Conservation (phyloP, 495 filamentous ascomycete species). For the Penicillium egyptiacum region DNA sequence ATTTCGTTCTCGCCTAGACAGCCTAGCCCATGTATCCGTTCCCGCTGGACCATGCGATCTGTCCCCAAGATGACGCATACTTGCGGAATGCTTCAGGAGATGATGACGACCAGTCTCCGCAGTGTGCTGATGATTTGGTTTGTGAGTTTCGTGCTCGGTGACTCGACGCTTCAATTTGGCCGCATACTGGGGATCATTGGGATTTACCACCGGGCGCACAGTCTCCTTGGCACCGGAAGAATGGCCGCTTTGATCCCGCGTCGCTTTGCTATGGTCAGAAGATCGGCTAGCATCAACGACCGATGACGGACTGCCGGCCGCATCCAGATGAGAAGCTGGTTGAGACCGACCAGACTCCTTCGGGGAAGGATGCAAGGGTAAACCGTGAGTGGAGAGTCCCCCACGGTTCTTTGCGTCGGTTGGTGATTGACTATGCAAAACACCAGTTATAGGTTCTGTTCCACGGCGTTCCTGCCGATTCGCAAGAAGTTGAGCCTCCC, state of each 20-base stretch:
- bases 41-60: conserved; percentile 12
- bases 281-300: background rate
- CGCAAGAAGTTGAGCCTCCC: conserved; percentile 42
- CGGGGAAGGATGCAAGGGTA: background rate
- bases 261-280: background rate
- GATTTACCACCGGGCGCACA: conserved; percentile 3
- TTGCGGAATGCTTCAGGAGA: conserved; percentile 16
- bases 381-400: background rate
- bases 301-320: background rate
- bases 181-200: background rate
- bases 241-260: background rate
- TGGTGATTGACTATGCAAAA: background rate
- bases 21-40: conserved; percentile 22
- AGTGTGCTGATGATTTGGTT: conserved; percentile 14
- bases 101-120: background rate
- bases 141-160: conserved; percentile 17
- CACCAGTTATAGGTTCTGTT: background rate
- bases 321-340: background rate
- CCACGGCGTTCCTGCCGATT: conserved; percentile 16
- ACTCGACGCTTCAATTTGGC: conserved; percentile 21
- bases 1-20: conserved; percentile 24
- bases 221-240: conserved; percentile 7
- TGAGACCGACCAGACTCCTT: background rate
- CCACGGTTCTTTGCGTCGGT: background rate
- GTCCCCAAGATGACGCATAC: conserved; percentile 27